Percentiles rank a stretch among this genome's conserved stretches.
These are phyloP conservation scores for Akanthomyces lecanii DNA, from an alignment of 2,329 filamentous ascomycete species.

Conservation along the genomic window DNA sequence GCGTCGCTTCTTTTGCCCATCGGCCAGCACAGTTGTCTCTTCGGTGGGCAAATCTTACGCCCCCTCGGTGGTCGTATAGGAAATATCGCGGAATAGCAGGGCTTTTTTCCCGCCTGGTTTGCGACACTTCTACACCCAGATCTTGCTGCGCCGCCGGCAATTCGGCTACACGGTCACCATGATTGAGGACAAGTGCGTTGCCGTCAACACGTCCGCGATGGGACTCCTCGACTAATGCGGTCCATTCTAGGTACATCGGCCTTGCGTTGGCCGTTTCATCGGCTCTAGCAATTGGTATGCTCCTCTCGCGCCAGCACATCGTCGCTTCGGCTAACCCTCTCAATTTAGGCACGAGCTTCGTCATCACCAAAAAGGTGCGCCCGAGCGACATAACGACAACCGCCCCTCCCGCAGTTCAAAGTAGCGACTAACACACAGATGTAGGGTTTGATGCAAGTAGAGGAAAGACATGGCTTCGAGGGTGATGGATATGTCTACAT, in stretches of 20 bases:
- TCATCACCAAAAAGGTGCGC: constrained; percentile 94
- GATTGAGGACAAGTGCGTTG: constrained; percentile 16
- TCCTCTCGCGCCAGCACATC: not conserved
- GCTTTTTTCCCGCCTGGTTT: not conserved
- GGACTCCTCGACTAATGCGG: not conserved
- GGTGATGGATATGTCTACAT: constrained; percentile 94
- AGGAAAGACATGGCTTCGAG: constrained; percentile 89
- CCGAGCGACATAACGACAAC: not conserved
- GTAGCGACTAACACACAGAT: not conserved
- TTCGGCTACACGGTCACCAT: not conserved
- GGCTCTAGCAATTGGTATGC: constrained; percentile 15
- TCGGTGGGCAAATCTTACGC: not conserved
- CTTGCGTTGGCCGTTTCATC: constrained; percentile 15
- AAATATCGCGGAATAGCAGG: not conserved
- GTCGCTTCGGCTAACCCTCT: constrained; percentile 14
- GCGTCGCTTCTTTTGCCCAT: not conserved
- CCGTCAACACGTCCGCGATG: not conserved
- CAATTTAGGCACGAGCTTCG: constrained; percentile 79
- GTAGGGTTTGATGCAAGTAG: constrained; percentile 84
- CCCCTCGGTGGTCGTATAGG: not conserved
- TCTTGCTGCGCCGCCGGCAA: not conserved
- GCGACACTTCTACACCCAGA: not conserved
- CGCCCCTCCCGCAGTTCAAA: not conserved
- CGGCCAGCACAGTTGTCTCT: not conserved
- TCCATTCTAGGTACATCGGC: constrained; percentile 11